Percentiles rank a stretch among this genome's conserved stretches.
Evolutionary conservation across 495 filamentous ascomycete genomes (phyloP).

Genomic region (Hypoxylon lenormandii): DNA sequence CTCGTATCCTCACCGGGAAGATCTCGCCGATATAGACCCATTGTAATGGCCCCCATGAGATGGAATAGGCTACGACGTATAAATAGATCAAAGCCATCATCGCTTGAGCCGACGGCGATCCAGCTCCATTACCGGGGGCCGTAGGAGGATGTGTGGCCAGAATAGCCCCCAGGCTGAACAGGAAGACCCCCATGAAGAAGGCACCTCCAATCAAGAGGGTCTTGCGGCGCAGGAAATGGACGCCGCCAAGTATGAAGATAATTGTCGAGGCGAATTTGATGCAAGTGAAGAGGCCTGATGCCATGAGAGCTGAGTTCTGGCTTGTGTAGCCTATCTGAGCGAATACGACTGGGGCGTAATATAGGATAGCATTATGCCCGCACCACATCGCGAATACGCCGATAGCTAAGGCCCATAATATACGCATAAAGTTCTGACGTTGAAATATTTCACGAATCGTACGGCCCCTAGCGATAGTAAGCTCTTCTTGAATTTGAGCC

Average conservation of each 20-base stretch:
- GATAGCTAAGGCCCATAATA: slow-evolving; percentile 17
- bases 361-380: slow-evolving; percentile 34
- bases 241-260: slow-evolving; percentile 15
- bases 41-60: slow-evolving; percentile 30
- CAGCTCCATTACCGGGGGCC: neutral
- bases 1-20: slow-evolving; percentile 25
- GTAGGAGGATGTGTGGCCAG: slow-evolving; percentile 16
- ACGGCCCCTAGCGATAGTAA: slow-evolving; percentile 10
- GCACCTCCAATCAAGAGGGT: slow-evolving; percentile 14
- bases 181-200: slow-evolving; percentile 26
- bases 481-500: slow-evolving; percentile 30
- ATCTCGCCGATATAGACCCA: slow-evolving; percentile 25
- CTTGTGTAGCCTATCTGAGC: slow-evolving; percentile 29
- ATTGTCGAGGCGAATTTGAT: slow-evolving; percentile 26
- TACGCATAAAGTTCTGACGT: slow-evolving; percentile 21
- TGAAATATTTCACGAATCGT: slow-evolving; percentile 27
- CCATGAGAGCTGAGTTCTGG: slow-evolving; percentile 27
- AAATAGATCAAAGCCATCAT: slow-evolving; percentile 18
- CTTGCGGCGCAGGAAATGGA: slow-evolving; percentile 26
- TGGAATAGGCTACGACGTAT: slow-evolving; percentile 19
- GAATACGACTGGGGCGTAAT: slow-evolving; percentile 31
- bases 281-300: slow-evolving; percentile 24
- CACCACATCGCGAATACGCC: slow-evolving; percentile 21
- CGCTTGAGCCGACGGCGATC: slow-evolving; percentile 14
- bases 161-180: slow-evolving; percentile 23